phyloP scores from a whole-genome alignment of 1,284 basidiomycete genomes.

The Sanghuangporus sanghuang region DNA sequence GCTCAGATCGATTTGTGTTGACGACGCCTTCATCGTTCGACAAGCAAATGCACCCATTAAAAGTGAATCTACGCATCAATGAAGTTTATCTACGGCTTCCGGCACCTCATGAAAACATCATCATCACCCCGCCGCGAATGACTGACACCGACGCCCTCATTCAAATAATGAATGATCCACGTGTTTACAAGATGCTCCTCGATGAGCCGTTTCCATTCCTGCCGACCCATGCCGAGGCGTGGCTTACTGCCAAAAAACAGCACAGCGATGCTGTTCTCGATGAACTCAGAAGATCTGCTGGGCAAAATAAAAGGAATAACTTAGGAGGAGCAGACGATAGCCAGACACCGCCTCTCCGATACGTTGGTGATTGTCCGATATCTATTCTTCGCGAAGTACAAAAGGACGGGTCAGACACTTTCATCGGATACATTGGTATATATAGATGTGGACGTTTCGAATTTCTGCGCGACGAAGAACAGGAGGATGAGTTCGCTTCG shows the following conservation, averaged over 20 bases:
- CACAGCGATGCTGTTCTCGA: constrained; percentile 9
- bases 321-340: neutral
- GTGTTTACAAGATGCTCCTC: constrained; percentile 17
- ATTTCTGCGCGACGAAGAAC: constrained; percentile 12
- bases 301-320: neutral
- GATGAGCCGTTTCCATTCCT: constrained; percentile 22
- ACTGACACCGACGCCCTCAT: constrained; percentile 15
- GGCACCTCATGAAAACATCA: constrained; percentile 22
- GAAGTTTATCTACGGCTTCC: constrained; percentile 23
- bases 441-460: constrained; percentile 2
- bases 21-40: neutral
- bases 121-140: constrained; percentile 22
- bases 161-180: constrained; percentile 20
- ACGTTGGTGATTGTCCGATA: constrained; percentile 18
- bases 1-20: neutral
- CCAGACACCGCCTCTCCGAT: neutral
- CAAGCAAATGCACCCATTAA: constrained; percentile 16
- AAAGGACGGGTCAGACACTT: constrained; percentile 18
- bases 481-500: constrained; percentile 2
- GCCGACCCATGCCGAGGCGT: constrained; percentile 18
- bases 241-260: constrained; percentile 14
- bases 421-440: constrained; percentile 18
- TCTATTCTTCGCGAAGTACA: constrained; percentile 18
- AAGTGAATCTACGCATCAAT: constrained; percentile 18
- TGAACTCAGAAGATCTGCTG: neutral